These are phyloP conservation scores for Apiotrichum brassicae DNA, from an alignment of 1,284 basidiomycete species.

Conservation along the genomic window DNA sequence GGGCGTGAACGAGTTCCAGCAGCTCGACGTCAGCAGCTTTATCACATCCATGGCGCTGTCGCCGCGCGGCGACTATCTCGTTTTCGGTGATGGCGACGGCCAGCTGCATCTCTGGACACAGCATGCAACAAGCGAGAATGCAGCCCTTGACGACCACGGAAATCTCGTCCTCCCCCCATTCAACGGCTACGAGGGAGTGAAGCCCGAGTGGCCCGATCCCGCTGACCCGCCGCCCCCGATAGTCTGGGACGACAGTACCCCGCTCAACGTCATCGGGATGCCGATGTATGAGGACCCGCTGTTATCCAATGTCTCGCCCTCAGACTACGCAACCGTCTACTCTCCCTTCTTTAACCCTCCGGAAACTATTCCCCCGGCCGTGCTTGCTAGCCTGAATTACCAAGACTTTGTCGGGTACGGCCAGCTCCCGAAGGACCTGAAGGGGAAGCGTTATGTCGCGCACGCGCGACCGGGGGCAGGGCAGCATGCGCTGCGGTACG, in stretches of 20 bases:
- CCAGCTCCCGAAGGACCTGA: constrained; percentile 70
- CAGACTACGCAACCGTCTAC: constrained; percentile 42
- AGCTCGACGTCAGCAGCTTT: constrained; percentile 58
- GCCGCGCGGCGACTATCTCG: constrained; percentile 80
- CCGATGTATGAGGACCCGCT: constrained; percentile 74
- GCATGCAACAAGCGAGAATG: constrained; percentile 58
- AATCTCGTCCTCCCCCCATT: constrained; percentile 55
- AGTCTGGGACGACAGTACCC: constrained; percentile 76
- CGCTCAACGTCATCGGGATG: constrained; percentile 83
- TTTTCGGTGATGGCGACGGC: constrained; percentile 86
- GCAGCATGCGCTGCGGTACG: constrained; percentile 27
- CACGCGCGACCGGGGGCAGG: constrained; percentile 32
- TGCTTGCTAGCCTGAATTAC: constrained; percentile 70
- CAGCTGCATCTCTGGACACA: constrained; percentile 77
- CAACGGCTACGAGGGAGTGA: constrained; percentile 76
- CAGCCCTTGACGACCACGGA: constrained; percentile 34
- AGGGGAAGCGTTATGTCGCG: constrained; percentile 73
- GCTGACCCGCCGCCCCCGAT: constrained; percentile 64
- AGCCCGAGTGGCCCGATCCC: constrained; percentile 76
- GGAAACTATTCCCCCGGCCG: constrained; percentile 62
- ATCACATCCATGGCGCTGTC: constrained; percentile 77
- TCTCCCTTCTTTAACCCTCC: constrained; percentile 57
- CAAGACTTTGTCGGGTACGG: constrained; percentile 89
- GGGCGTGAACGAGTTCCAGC: constrained; percentile 55
- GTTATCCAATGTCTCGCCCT: constrained; percentile 64